Evolutionary conservation across 441 rosid species (phyloP).

Genomic region (Erodium moschatum): DNA sequence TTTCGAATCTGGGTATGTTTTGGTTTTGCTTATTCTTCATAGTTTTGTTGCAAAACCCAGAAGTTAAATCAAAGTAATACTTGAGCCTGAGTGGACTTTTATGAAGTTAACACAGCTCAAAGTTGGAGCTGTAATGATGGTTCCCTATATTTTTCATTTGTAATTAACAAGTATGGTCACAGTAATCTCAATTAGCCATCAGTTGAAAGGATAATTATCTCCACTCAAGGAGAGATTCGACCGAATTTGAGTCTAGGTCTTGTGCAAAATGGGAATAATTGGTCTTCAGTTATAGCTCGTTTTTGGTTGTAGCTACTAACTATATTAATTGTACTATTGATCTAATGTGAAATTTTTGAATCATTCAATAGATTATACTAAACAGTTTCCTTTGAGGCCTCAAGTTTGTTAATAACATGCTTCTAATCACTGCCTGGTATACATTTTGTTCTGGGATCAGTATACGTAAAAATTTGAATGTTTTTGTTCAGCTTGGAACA

Average conservation of each 20-base stretch:
- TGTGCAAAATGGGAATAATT: not conserved
- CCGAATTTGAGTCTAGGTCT: not conserved
- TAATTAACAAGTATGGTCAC: not conserved
- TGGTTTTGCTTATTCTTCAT: too few relatives aligned
- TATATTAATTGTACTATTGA: not conserved
- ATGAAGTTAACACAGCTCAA: too few relatives aligned
- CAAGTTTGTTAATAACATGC: not conserved
- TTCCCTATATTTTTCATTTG: not conserved
- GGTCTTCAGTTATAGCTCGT: not conserved
- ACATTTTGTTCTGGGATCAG: not conserved
- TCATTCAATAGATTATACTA: not conserved
- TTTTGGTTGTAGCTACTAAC: not conserved
- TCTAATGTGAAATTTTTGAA: not conserved
- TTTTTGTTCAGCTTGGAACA: not conserved
- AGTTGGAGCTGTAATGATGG: not conserved
- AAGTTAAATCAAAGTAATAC: not conserved
- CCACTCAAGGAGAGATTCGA: not conserved
- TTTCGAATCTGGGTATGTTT: too few relatives aligned
- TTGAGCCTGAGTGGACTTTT: not conserved
- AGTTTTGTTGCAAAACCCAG: not conserved
- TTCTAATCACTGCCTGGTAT: not conserved
- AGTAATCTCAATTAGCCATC: not conserved
- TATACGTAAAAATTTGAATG: not conserved
- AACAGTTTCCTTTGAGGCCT: not conserved
- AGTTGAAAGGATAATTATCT: not conserved